Conservation (phyloP, 179 eudicot genomes). For the Spinacia oleracea region DNA sequence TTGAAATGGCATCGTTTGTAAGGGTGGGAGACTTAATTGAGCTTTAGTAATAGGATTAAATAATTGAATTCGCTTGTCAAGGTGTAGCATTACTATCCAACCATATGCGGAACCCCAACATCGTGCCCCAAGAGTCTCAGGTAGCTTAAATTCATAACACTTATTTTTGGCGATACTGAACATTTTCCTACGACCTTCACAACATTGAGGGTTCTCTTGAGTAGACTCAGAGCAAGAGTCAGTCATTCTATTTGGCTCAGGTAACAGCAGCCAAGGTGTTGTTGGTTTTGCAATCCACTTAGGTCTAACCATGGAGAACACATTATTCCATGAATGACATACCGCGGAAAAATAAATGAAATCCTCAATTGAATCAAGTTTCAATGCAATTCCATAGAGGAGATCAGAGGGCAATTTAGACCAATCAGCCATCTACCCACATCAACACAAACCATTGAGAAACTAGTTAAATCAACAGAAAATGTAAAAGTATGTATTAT, state of each 20-base stretch:
- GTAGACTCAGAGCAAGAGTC: too few relatives aligned
- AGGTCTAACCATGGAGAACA: neutral
- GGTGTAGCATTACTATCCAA: neutral
- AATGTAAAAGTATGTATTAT: too few relatives aligned
- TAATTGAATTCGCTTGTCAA: neutral
- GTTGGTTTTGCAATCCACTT: neutral
- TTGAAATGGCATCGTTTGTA: neutral
- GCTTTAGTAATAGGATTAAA: constrained; percentile 11
- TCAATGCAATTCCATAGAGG: constrained; percentile 6
- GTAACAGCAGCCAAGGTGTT: constrained; percentile 19
- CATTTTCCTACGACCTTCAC: neutral
- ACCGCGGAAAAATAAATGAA: constrained; percentile 14
- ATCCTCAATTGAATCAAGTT: neutral
- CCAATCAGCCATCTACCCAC: constrained; percentile 19
- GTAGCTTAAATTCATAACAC: neutral
- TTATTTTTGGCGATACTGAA: constrained; percentile 3
- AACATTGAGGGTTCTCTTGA: neutral
- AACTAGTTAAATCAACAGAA: too few relatives aligned
- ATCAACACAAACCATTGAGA: too few relatives aligned
- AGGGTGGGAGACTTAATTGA: neutral
- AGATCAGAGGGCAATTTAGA: constrained; percentile 3
- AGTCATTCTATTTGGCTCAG: constrained; percentile 1
- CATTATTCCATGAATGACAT: constrained; percentile 23
- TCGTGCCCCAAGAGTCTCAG: constrained; percentile 1
- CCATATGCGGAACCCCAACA: constrained; percentile 2